Percentiles rank a stretch among this genome's conserved stretches.
Conservation (phyloP, 257 asterid genomes). For the Linaria vulgaris region DNA sequence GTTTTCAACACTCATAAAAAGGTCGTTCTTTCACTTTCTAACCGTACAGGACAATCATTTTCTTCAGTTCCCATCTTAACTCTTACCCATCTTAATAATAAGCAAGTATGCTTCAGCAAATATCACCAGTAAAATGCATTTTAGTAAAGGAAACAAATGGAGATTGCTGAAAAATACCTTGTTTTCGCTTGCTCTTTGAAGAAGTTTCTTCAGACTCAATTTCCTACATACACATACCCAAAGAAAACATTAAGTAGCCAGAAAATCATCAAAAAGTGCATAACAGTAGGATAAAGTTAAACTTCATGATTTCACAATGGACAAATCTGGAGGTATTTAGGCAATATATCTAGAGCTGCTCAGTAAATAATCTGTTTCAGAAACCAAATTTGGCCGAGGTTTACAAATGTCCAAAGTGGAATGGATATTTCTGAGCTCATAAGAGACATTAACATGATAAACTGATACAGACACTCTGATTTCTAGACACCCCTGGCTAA, state of each 20-base stretch:
- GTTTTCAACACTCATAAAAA: conserved; percentile 5
- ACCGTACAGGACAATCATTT: background rate
- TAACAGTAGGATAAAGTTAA: background rate
- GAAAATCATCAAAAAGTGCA: background rate
- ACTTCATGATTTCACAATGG: background rate
- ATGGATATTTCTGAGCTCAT: background rate
- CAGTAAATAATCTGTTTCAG: no score
- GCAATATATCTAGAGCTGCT: no score
- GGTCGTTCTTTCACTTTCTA: background rate
- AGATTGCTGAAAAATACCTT: conserved; percentile 44
- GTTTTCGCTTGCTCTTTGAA: conserved; percentile 45
- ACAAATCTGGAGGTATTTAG: background rate
- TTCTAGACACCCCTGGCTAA: background rate
- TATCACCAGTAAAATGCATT: background rate
- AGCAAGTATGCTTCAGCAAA: conserved; percentile 2
- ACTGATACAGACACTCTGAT: background rate
- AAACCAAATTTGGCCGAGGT: background rate
- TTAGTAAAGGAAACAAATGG: conserved; percentile 11
- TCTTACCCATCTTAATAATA: background rate
- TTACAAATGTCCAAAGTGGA: no score
- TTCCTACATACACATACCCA: conserved; percentile 52
- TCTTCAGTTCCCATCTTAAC: conserved; percentile 5
- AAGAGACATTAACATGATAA: background rate
- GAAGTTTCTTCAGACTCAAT: conserved; percentile 41
- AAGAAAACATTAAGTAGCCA: conserved; percentile 11